Evolutionary conservation across 805 yeast genomes (phyloP), one percentile per base, ranked within the genome.

Genomic region (Pichia cabralensis): DNA sequence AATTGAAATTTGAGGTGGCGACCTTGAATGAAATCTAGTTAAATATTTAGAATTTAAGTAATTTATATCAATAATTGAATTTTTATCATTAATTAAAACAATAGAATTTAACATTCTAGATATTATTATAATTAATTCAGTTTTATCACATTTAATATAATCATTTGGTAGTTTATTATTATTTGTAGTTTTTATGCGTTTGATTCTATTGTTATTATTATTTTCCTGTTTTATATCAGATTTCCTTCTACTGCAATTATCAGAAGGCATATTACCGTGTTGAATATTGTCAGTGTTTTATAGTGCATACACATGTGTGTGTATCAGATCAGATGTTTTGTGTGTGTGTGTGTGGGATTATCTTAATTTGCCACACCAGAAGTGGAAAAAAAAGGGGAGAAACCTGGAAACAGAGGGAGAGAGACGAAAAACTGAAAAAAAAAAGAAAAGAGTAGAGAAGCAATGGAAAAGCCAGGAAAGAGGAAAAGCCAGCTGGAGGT

Each of bases 21-120:
- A 77, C 42, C 96, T 68, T 4, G 96, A 86, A 55, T 89, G 98
- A 55, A 89, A 89, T 44, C 97, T 64, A 1, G 98, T 89, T 34
- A 92, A 65, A 28, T 62, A 57, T 13, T 56, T 49, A 10, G 64
- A 54, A 13, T 56, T 52, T 5, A 65, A 49, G 19, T 52, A 42
- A 22, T 50, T 43, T 13, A 53, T 49, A 33, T 48, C 49, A 14
- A 62, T 61, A 11, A 43, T 39, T 5, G 55, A 39, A 27, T 48
- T 45, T 25, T 40, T 33, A 58, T 89, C 97, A 53, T 89, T 89
- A 22, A 83, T 66, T 17, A 63, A 56, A 11, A 88, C 83, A 17
- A 89, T 66, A 26, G 83, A 80, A 30, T 72, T 67, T 19, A 92
- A 61, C 92, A 88, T 84, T 35, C 95, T 63, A 2, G 94, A 64